These are phyloP conservation scores for Lichtheimia ramosa DNA, from an alignment of 371 early-diverging fungal genomes.

Conservation along the genomic window DNA sequence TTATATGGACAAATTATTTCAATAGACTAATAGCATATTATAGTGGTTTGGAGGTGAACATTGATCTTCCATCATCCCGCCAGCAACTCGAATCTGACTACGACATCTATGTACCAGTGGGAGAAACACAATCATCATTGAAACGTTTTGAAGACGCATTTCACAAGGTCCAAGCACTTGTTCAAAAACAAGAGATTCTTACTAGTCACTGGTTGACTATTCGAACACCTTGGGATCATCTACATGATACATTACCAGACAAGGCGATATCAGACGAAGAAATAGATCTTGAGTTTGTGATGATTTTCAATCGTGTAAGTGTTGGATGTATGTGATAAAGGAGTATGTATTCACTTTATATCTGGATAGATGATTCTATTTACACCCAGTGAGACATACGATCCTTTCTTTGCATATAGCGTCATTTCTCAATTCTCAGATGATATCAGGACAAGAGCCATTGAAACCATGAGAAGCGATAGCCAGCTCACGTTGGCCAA, in stretches of 20 bases:
- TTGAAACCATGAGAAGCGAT: constrained; percentile 15
- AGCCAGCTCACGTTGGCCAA: constrained; percentile 31
- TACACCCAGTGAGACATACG: constrained; percentile 52
- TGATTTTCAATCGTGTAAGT: constrained; percentile 34
- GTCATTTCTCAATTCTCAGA: constrained; percentile 35
- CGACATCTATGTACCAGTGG: background rate
- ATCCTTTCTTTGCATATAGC: constrained; percentile 40
- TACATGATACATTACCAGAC: background rate
- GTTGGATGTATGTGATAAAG: background rate
- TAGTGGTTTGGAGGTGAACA: background rate
- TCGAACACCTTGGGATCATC: background rate
- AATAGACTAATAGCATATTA: background rate
- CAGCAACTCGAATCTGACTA: background rate
- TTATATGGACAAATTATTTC: background rate
- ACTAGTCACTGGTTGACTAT: background rate
- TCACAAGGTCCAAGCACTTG: background rate
- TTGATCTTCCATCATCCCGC: background rate
- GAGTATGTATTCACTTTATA: background rate
- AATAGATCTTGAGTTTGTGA: constrained; percentile 16
- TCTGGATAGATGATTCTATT: constrained; percentile 49
- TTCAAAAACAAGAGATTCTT: background rate
- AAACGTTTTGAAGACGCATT: background rate
- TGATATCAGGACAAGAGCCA: constrained; percentile 11
- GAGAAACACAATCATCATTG: background rate
- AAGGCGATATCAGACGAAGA: background rate